phyloP scores from a whole-genome alignment of 2,329 filamentous ascomycete species.

The Monosporascus sp. region DNA sequence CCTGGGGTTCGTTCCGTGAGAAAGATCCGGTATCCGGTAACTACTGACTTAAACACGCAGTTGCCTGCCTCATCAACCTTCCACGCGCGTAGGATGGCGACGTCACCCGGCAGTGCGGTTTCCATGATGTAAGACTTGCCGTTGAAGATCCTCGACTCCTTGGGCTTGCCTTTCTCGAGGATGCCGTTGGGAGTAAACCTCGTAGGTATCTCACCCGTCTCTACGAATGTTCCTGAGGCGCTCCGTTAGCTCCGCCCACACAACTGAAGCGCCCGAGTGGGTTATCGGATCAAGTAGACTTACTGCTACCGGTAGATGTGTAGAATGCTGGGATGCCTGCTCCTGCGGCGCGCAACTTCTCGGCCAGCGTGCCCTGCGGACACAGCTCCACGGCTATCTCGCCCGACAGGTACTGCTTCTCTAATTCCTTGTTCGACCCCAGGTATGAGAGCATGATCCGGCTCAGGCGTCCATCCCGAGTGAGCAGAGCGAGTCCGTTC shows the following conservation, averaged over 20 bases:
- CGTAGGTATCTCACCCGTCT: constrained; percentile 63
- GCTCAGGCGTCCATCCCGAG: constrained; percentile 63
- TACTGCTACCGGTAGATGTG: constrained; percentile 67
- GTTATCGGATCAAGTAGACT: constrained; percentile 19
- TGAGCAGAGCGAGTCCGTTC: constrained; percentile 62
- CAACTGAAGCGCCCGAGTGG: not conserved
- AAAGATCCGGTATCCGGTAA: not conserved
- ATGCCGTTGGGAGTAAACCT: constrained; percentile 55
- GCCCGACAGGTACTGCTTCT: constrained; percentile 70
- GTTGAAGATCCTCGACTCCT: constrained; percentile 68
- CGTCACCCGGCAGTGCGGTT: constrained; percentile 68
- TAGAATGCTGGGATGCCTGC: constrained; percentile 78
- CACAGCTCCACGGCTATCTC: constrained; percentile 70
- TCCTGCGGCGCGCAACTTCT: constrained; percentile 66
- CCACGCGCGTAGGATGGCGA: constrained; percentile 71
- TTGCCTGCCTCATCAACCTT: constrained; percentile 75
- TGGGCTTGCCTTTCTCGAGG: constrained; percentile 57
- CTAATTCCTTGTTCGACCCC: constrained; percentile 71
- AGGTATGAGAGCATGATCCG: constrained; percentile 72
- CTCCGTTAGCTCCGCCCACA: constrained; percentile 6
- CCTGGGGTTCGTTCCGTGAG: not conserved
- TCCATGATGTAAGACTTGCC: constrained; percentile 74
- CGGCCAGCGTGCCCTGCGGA: constrained; percentile 69
- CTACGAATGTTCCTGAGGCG: constrained; percentile 54
- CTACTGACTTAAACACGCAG: constrained; percentile 63